Evolutionary conservation across 805 yeast genomes (phyloP).

Genomic region (Sugiyamaella qingdaonensis): DNA sequence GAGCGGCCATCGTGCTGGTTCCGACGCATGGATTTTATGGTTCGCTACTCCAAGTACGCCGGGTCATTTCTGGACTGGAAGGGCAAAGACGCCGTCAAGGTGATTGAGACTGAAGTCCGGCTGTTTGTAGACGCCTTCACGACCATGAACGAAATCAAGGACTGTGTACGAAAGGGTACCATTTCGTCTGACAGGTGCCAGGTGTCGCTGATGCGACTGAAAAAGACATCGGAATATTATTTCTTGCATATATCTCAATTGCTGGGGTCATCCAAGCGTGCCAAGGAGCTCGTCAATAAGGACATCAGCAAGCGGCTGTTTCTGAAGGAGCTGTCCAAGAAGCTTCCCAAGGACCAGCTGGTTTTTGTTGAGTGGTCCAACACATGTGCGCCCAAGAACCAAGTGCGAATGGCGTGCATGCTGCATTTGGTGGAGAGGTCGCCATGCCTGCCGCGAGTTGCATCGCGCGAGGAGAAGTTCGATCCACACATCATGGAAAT

Average conservation of each 20-base stretch:
- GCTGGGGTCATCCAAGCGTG: slow-evolving; percentile 13
- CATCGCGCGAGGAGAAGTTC: slow-evolving; percentile 16
- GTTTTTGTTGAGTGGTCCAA: slow-evolving; percentile 10
- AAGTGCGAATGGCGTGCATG: slow-evolving; percentile 10
- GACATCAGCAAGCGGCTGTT: slow-evolving; percentile 12
- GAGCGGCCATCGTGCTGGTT: slow-evolving; percentile 15
- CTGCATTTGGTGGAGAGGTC: slow-evolving; percentile 8
- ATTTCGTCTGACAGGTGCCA: slow-evolving; percentile 9
- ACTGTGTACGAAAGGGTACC: slow-evolving; percentile 8
- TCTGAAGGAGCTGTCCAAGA: slow-evolving; percentile 7
- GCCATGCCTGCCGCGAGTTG: slow-evolving; percentile 3
- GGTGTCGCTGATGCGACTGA: slow-evolving; percentile 1
- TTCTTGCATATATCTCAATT: slow-evolving; percentile 10
- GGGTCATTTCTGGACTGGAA: slow-evolving; percentile 18
- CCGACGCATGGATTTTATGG: slow-evolving; percentile 18
- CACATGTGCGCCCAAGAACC: background rate
- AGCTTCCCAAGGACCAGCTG: slow-evolving; percentile 6
- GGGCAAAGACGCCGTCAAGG: slow-evolving; percentile 13
- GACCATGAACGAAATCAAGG: slow-evolving; percentile 9
- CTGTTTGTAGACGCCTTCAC: slow-evolving; percentile 7
- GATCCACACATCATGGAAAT: slow-evolving; percentile 7
- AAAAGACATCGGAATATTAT: slow-evolving; percentile 3
- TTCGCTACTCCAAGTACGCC: slow-evolving; percentile 16
- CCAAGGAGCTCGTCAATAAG: slow-evolving; percentile 13
- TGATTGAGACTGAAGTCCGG: slow-evolving; percentile 11